Conservation (phyloP, 345 rosid species). For the Lumnitzera racemosa region DNA sequence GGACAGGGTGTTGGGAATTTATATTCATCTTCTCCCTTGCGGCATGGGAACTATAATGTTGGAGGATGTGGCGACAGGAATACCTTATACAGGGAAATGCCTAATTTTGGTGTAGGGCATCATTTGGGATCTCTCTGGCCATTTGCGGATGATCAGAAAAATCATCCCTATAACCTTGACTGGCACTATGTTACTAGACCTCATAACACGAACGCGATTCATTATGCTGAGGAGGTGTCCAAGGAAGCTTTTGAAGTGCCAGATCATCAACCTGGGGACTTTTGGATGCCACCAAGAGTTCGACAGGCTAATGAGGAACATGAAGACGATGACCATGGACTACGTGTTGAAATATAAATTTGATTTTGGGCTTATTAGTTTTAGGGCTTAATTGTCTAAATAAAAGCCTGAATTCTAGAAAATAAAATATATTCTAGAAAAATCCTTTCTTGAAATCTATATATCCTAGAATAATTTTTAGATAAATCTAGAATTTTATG, state of each 20-base stretch:
- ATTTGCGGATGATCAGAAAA: constrained; percentile 57
- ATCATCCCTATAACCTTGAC: constrained; percentile 80
- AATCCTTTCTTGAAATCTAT: no score
- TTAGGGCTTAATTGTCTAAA: no score
- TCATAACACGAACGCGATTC: constrained; percentile 25
- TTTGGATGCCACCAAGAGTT: constrained; percentile 39
- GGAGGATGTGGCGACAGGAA: constrained; percentile 36
- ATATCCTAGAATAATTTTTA: no score
- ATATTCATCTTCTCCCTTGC: constrained; percentile 31
- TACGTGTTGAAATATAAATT: no score
- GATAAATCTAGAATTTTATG: no score
- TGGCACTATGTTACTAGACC: constrained; percentile 66
- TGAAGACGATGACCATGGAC: constrained; percentile 24
- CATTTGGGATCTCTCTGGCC: constrained; percentile 59
- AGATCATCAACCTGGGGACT: constrained; percentile 31
- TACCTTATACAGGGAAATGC: constrained; percentile 42
- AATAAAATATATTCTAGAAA: no score
- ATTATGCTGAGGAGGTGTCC: constrained; percentile 15
- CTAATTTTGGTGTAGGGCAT: constrained; percentile 26
- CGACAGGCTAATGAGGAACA: constrained; percentile 21
- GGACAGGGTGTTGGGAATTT: constrained; percentile 36
- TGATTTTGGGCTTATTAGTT: no score
- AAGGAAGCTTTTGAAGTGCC: constrained; percentile 12
- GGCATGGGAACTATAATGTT: constrained; percentile 38
- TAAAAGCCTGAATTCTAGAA: no score